phyloP scores from a whole-genome alignment of 1,284 basidiomycete genomes.

The Ceratobasidium theobromae region DNA sequence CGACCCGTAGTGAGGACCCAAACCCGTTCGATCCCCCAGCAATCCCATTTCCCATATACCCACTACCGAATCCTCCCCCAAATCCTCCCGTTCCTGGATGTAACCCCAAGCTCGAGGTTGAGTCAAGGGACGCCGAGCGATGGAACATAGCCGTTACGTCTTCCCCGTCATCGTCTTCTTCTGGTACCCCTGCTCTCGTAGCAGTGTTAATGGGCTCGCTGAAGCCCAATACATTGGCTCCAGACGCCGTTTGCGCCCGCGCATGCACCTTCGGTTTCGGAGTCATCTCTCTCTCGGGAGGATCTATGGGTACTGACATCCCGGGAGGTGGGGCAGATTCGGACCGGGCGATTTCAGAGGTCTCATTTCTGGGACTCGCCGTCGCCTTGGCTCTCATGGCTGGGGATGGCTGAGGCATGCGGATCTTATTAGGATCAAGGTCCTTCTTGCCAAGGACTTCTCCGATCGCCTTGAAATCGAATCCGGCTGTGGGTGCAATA shows the following conservation, averaged over 20 bases:
- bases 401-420: constrained; percentile 16
- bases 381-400: constrained; percentile 14
- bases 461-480: constrained; percentile 38
- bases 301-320: not conserved
- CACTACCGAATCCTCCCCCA: not conserved
- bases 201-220: not conserved
- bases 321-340: constrained; percentile 35
- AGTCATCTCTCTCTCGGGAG: not conserved
- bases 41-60: not conserved
- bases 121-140: constrained; percentile 10
- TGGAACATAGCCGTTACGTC: constrained; percentile 28
- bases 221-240: constrained; percentile 14
- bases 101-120: not conserved
- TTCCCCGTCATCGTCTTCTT: constrained; percentile 31
- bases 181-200: not conserved
- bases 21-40: not conserved
- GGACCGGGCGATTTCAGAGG: constrained; percentile 30
- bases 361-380: not conserved
- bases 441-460: constrained; percentile 35
- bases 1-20: not conserved
- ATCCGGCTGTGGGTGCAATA: constrained; percentile 36
- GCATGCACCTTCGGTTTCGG: not conserved
- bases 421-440: constrained; percentile 32
- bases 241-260: constrained; percentile 4
- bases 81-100: not conserved